phyloP scores from a whole-genome alignment of 192 early-diverging fungal species.

The Chytriomyces hyalinus region DNA sequence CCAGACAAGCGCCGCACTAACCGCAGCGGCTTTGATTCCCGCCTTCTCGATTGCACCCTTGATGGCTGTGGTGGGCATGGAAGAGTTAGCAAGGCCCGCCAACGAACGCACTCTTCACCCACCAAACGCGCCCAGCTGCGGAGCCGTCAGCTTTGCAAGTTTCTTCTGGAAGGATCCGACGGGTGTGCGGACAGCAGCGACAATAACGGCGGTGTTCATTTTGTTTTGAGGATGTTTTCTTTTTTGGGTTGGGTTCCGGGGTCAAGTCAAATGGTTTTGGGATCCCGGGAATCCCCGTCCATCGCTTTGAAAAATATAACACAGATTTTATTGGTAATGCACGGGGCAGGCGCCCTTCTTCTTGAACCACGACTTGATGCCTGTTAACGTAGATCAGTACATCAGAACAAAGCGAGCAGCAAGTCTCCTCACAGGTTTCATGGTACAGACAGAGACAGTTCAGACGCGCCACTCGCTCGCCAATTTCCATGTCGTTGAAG shows the following conservation, averaged over 20 bases:
- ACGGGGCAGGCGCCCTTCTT: conserved; percentile 80
- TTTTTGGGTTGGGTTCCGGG: too few species aligned
- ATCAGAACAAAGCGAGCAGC: not conserved
- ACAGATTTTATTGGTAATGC: conserved; percentile 66
- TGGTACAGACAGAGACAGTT: conserved; percentile 93
- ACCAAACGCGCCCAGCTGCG: conserved; percentile 77
- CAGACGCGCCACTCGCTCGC: conserved; percentile 77
- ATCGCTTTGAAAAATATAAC: too few species aligned
- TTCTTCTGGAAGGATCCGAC: conserved; percentile 91
- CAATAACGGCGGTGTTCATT: conserved; percentile 58
- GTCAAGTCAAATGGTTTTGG: too few species aligned
- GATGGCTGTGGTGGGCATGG: conserved; percentile 67
- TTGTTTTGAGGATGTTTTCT: too few species aligned
- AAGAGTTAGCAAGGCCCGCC: not conserved
- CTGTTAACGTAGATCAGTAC: not conserved
- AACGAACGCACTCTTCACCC: not conserved
- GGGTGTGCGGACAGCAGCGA: conserved; percentile 88
- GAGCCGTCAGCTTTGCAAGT: conserved; percentile 79
- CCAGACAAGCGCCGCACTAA: not conserved
- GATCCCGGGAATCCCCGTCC: too few species aligned
- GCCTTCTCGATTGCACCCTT: conserved; percentile 83
- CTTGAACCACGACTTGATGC: conserved; percentile 78
- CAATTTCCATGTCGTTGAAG: conserved; percentile 78
- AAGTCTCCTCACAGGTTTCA: conserved; percentile 58
- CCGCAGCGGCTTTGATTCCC: conserved; percentile 47